Percentiles rank a stretch among this genome's conserved stretches.
Conservation (phyloP, 2,329 filamentous ascomycete genomes). For the Chaetomium sp. region DNA sequence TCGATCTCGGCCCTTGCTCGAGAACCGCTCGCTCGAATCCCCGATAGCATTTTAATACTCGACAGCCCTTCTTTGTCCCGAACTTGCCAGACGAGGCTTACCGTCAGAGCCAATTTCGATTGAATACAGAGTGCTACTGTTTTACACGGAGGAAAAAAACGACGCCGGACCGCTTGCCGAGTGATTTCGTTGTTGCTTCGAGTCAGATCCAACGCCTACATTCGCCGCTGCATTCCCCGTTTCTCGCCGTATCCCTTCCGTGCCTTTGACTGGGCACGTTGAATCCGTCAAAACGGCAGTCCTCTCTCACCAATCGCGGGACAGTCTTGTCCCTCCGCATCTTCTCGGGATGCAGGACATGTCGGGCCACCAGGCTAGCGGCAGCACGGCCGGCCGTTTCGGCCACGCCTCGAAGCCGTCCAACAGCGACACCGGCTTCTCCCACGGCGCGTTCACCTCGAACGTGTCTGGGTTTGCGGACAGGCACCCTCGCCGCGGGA, state of each 20-base stretch:
- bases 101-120: slow-evolving; percentile 11
- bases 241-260: slow-evolving; percentile 30
- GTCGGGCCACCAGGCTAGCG: slow-evolving; percentile 56
- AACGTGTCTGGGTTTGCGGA: slow-evolving; percentile 82
- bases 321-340: slow-evolving; percentile 81
- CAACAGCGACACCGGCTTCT: slow-evolving; percentile 81
- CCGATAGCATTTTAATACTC: slow-evolving; percentile 21
- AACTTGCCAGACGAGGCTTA: neutral
- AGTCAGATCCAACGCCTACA: neutral
- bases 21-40: slow-evolving; percentile 17
- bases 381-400: slow-evolving; percentile 54
- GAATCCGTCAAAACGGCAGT: slow-evolving; percentile 72
- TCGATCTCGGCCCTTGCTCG: slow-evolving; percentile 23
- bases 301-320: slow-evolving; percentile 69
- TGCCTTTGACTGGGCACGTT: slow-evolving; percentile 51
- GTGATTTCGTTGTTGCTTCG: too few relatives aligned
- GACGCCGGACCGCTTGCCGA: too few relatives aligned
- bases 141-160: too few relatives aligned
- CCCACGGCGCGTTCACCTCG: slow-evolving; percentile 83
- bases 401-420: slow-evolving; percentile 74
- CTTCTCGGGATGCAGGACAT: slow-evolving; percentile 89
- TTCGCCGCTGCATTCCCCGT: slow-evolving; percentile 18
- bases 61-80: slow-evolving; percentile 17
- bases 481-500: slow-evolving; percentile 74
- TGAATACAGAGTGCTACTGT: slow-evolving; percentile 2